Evolutionary conservation across 2,329 filamentous ascomycete species (phyloP), one percentile per base, ranked within the genome.

Genomic region (Colletotrichum salicis): DNA sequence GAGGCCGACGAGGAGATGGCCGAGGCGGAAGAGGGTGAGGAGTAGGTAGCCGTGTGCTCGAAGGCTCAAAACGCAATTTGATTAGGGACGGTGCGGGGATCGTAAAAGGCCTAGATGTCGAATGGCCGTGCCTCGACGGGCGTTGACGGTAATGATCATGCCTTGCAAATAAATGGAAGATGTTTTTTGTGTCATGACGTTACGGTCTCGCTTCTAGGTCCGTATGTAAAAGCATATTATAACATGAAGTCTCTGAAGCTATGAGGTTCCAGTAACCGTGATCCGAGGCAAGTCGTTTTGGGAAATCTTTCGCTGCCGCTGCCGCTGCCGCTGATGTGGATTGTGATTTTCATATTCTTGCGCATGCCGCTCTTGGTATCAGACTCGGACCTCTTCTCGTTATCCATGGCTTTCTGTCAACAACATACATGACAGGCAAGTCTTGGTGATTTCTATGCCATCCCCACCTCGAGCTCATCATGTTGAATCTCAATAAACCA

Each of bases 121-220:
- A 67, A 73, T 72, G 66, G 65, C 29, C 59, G 65, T 64, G 70
- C 65, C 72, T 73, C 69, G 69, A 72, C 63, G 52, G 73, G 73
- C 73, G 73, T 74, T 74, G 71, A 74, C 68, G 73, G 73, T 74
- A 74, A 74, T 74, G 73, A 74, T 74, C 63, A 73, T 74, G 71
- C 71, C 60, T 73, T 68, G 67, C 67, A 74, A 74, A 62, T 66
- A 70, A 63, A 73, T 67, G 59, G 68, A 73, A 71, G 72, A 69
- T 71, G 70, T 74, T 64, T 74, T 71, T 73, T 73, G 64, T 72
- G 60, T 71, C 62, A 51, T 37, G 45, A 33, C 45, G 22, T n/a
- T 33, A 19, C 27, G 3, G 54, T 35, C 19, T 24, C 37, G 45
- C n/a, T 19, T 11, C 10, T 22, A 37, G 8, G 37, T 37, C 12